These are phyloP conservation scores for Citropsis articulata DNA, from an alignment of 345 rosid genomes.

Conservation along the genomic window DNA sequence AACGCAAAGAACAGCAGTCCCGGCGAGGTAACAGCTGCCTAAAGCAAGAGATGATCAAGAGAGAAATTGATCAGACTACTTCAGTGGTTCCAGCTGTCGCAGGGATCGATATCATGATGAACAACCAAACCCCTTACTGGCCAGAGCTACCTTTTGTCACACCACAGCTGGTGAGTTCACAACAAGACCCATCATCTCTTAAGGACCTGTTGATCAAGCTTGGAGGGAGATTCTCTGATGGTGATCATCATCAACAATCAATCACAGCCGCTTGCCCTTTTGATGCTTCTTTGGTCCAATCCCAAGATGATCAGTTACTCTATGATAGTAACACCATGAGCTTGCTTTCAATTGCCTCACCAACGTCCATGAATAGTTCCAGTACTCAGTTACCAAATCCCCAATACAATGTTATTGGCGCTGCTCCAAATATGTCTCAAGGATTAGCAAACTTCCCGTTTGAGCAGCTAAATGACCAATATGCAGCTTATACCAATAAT, in stretches of 20 bases:
- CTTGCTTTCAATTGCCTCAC: conserved; percentile 17
- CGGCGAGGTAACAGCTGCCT: conserved; percentile 23
- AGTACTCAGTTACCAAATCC: conserved; percentile 35
- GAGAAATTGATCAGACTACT: conserved; percentile 20
- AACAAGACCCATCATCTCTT: conserved; percentile 29
- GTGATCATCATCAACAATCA: conserved; percentile 23
- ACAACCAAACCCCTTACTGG: conserved; percentile 28
- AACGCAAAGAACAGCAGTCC: conserved; percentile 49
- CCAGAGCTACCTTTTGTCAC: conserved; percentile 26
- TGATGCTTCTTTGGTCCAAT: conserved; percentile 16
- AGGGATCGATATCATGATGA: conserved; percentile 2
- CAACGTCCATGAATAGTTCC: conserved; percentile 25
- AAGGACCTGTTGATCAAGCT: conserved; percentile 32
- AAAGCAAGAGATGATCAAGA: conserved; percentile 49
- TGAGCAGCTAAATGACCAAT: conserved; percentile 19
- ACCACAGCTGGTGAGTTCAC: conserved; percentile 6
- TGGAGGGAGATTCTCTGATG: conserved; percentile 42
- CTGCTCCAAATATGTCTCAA: conserved; percentile 31
- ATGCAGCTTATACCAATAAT: conserved; percentile 9
- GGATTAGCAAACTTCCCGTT: conserved; percentile 28
- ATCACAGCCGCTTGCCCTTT: conserved; percentile 4
- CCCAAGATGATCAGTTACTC: conserved; percentile 7
- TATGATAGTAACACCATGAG: conserved; percentile 19
- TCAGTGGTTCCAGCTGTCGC: conserved; percentile 13
- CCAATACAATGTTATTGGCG: conserved; percentile 16